Evolutionary conservation across 2,329 filamentous ascomycete genomes (phyloP).

Genomic region (Botrytis tulipae): DNA sequence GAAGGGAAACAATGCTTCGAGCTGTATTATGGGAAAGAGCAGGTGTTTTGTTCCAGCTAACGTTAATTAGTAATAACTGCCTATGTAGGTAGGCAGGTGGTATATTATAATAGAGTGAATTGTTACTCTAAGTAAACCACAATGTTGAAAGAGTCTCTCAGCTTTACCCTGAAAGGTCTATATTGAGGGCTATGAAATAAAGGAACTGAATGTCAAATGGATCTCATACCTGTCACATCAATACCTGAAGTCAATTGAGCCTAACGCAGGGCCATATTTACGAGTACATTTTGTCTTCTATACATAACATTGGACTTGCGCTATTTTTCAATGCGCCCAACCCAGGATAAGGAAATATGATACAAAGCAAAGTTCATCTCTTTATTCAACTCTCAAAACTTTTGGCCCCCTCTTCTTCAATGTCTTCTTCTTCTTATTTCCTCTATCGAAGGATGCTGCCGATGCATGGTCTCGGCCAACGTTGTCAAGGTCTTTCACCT

Average conservation of each 20-base stretch:
- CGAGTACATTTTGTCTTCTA: constrained; percentile 35
- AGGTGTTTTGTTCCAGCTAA: background rate
- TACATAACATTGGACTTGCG: constrained; percentile 26
- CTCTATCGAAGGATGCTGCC: constrained; percentile 68
- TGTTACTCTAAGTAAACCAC: background rate
- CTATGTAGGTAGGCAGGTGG: background rate
- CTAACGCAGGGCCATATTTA: constrained; percentile 25
- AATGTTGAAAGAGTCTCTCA: background rate
- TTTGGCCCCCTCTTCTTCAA: constrained; percentile 70
- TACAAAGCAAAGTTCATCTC: constrained; percentile 31
- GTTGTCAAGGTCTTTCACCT: constrained; percentile 98
- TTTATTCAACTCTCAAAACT: constrained; percentile 69
- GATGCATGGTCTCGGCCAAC: constrained; percentile 82
- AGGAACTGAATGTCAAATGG: background rate
- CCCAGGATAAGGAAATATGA: constrained; percentile 33
- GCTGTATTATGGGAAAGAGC: background rate
- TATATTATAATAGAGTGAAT: background rate
- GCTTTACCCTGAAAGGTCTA: background rate
- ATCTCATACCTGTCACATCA: background rate
- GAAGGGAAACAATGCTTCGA: background rate
- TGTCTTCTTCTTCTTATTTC: constrained; percentile 79
- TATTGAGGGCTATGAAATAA: background rate
- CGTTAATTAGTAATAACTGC: background rate
- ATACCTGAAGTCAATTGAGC: background rate
- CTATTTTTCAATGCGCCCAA: constrained; percentile 26